phyloP scores from a whole-genome alignment of 345 rosid genomes.

The Moringa oleifera region DNA sequence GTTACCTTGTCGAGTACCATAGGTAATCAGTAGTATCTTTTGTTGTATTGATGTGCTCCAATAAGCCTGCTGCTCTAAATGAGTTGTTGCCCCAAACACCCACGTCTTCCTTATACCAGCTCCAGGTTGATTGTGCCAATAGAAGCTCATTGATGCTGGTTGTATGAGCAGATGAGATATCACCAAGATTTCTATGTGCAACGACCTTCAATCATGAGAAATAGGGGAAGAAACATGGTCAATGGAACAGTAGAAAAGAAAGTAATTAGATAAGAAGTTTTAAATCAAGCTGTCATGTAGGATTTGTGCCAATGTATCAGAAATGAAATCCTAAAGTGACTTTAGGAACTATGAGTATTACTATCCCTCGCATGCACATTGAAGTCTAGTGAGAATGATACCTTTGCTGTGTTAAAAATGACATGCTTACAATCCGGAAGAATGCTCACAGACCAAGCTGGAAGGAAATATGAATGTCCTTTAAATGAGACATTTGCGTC shows the following conservation, averaged over 20 bases:
- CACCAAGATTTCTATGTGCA: slow-evolving; percentile 61
- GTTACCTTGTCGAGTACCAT: slow-evolving; percentile 88
- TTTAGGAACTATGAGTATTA: no score
- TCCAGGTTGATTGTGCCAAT: slow-evolving; percentile 29
- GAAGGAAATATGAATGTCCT: slow-evolving; percentile 69
- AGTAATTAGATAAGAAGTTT: slow-evolving; percentile 1
- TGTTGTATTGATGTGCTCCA: slow-evolving; percentile 86
- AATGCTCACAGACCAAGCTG: slow-evolving; percentile 98
- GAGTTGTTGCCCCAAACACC: slow-evolving; percentile 50
- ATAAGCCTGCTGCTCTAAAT: slow-evolving; percentile 53
- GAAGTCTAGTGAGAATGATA: slow-evolving; percentile 63
- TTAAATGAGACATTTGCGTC: slow-evolving; percentile 62
- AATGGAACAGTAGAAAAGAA: not conserved
- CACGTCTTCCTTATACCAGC: slow-evolving; percentile 56
- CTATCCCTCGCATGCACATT: no score
- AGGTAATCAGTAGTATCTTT: slow-evolving; percentile 82
- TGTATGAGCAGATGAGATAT: slow-evolving; percentile 42
- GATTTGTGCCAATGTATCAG: not conserved
- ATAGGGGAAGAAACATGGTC: slow-evolving; percentile 5
- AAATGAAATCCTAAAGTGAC: not conserved
- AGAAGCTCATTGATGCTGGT: slow-evolving; percentile 17
- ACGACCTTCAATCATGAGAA: slow-evolving; percentile 35
- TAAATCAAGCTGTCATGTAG: no score
- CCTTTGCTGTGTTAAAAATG: slow-evolving; percentile 90
- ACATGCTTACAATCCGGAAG: slow-evolving; percentile 92